These are phyloP conservation scores for Colletotrichum australisinense DNA, from an alignment of 2,329 filamentous ascomycete genomes.

Conservation along the genomic window DNA sequence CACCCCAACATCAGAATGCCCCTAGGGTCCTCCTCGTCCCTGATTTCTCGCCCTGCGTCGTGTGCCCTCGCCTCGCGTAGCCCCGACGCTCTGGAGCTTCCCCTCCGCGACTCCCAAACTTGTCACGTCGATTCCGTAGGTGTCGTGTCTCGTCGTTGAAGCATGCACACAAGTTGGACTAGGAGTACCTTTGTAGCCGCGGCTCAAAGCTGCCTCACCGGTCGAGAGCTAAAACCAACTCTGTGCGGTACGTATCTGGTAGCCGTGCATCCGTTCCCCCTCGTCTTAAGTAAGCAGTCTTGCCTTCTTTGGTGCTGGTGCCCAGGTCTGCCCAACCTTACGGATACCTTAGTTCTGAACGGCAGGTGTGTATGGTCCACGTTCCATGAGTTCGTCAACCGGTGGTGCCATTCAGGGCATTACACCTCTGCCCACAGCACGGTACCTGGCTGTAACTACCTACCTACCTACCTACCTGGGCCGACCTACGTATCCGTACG, in stretches of 20 bases:
- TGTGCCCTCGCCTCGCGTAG: not conserved
- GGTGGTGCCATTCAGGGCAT: constrained; percentile 1
- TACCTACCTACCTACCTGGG: not conserved
- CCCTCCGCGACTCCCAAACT: not conserved
- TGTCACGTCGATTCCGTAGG: not conserved
- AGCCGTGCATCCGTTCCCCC: not conserved
- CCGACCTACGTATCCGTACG: not conserved
- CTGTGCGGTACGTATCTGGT: not conserved
- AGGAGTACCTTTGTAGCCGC: not conserved
- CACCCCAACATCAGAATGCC: no score
- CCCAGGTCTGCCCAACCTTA: not conserved
- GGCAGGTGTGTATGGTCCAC: not conserved
- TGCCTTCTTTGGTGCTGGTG: not conserved
- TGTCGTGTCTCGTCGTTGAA: not conserved
- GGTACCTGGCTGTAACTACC: not conserved
- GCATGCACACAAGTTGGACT: not conserved
- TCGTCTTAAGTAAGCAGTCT: not conserved
- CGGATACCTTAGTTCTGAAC: not conserved
- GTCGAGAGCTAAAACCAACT: not conserved
- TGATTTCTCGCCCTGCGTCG: not conserved
- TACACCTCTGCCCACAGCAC: not conserved
- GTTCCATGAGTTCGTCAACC: constrained; percentile 13
- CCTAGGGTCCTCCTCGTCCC: not conserved
- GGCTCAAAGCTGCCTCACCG: not conserved
- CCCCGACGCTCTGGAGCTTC: not conserved